A percentile compares a stretch with the other conserved stretches of the same genome.
Evolutionary conservation across 768 basidiomycete genomes (phyloP).

Genomic region (Serendipita sp.): DNA sequence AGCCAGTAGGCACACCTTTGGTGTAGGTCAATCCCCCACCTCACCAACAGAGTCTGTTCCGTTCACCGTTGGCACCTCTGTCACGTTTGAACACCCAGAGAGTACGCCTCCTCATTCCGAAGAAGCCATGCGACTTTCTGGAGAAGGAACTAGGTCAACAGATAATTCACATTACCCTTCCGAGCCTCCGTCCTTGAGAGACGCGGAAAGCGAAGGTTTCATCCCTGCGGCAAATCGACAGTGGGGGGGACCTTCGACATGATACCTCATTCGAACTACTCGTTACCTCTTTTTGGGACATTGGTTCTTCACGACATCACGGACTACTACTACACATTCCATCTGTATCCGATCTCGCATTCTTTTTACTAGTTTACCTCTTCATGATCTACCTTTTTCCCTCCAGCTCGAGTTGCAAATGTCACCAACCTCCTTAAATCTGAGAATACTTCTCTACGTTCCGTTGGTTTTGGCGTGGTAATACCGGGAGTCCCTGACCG

Average conservation of each 20-base stretch:
- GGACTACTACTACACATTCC: not conserved
- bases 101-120: not conserved
- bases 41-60: not conserved
- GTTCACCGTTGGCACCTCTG: slow-evolving; percentile 4
- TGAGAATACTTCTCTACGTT: slow-evolving; percentile 68
- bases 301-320: not conserved
- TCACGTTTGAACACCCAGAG: not conserved
- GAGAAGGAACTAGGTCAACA: not conserved
- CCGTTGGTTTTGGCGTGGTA: slow-evolving; percentile 24
- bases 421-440: slow-evolving; percentile 79
- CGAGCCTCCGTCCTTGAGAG: not conserved
- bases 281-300: not conserved
- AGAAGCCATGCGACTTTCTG: not conserved
- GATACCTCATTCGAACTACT: not conserved
- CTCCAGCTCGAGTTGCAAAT: slow-evolving; percentile 65
- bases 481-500: slow-evolving; percentile 41
- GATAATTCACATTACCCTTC: not conserved
- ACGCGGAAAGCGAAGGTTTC: not conserved
- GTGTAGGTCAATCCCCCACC: not conserved
- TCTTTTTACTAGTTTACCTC: not conserved
- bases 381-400: not conserved
- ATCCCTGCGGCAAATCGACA: not conserved
- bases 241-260: too few species aligned
- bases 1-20: not conserved
- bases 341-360: not conserved